Percentiles rank a stretch among this genome's conserved stretches.
Evolutionary conservation across 352 stramenopile species (phyloP).

Genomic region (Lagenidium giganteum): DNA sequence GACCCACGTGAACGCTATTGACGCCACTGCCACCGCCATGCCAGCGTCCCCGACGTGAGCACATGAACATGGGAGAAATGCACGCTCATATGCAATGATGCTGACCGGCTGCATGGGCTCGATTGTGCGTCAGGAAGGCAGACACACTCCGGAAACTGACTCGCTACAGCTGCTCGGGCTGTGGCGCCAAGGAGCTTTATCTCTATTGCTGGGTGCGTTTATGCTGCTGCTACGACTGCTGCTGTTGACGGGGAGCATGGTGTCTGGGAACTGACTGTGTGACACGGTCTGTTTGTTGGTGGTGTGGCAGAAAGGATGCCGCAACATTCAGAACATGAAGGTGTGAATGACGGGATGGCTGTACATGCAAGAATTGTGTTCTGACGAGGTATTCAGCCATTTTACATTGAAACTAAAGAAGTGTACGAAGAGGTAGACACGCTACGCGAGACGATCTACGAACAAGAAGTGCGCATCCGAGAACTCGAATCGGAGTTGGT

Average conservation of each 20-base stretch:
- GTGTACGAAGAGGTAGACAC: slow-evolving; percentile 51
- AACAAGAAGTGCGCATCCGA: slow-evolving; percentile 44
- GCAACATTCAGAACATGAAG: slow-evolving; percentile 66
- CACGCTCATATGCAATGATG: too few relatives aligned
- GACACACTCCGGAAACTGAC: too few relatives aligned
- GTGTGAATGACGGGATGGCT: slow-evolving; percentile 10
- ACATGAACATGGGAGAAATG: too few relatives aligned
- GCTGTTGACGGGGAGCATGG: neutral
- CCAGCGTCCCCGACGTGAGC: too few relatives aligned
- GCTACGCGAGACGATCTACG: slow-evolving; percentile 53
- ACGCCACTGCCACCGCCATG: too few relatives aligned
- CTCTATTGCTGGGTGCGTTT: slow-evolving; percentile 59
- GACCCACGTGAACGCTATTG: too few relatives aligned
- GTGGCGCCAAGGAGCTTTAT: slow-evolving; percentile 54
- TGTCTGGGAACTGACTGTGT: too few relatives aligned
- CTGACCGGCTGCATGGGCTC: too few relatives aligned
- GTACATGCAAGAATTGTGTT: neutral
- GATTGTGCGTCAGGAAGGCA: too few relatives aligned
- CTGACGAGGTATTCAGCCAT: slow-evolving; percentile 22
- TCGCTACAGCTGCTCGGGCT: slow-evolving; percentile 52
- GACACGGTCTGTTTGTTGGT: neutral
- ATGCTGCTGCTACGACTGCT: neutral
- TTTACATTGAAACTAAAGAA: slow-evolving; percentile 46
- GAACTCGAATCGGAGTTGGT: slow-evolving; percentile 46
- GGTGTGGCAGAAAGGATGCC: slow-evolving; percentile 56